These are phyloP conservation scores for Metschnikowia corniflorae DNA, from an alignment of 805 yeast genomes.

Conservation along the genomic window DNA sequence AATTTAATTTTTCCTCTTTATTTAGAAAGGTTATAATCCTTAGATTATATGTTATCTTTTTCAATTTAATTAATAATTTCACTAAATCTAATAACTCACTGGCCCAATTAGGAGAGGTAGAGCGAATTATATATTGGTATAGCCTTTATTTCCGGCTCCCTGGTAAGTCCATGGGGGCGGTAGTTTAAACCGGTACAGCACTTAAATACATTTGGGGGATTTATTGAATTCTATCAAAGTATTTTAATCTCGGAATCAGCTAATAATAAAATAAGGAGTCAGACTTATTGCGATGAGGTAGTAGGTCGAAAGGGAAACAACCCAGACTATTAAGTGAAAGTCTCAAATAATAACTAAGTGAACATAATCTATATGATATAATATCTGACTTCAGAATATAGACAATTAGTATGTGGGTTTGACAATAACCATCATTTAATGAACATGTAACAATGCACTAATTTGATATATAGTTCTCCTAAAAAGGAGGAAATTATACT, in stretches of 20 bases:
- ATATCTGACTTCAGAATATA: not conserved
- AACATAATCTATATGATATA: not conserved
- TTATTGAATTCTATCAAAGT: not conserved
- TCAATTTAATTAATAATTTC: no score
- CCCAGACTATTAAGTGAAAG: constrained; percentile 1
- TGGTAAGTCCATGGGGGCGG: not conserved
- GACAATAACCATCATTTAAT: not conserved
- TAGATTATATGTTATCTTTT: not conserved
- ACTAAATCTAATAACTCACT: not conserved
- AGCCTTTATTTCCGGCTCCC: not conserved
- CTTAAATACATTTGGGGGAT: not conserved
- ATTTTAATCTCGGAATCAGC: not conserved
- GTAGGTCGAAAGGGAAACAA: constrained; percentile 1
- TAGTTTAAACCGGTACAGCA: not conserved
- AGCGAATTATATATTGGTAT: not conserved
- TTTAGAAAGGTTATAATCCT: no score
- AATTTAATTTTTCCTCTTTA: no score
- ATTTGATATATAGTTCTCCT: not conserved
- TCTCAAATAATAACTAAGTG: constrained; percentile 1
- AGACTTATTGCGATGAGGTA: constrained; percentile 2
- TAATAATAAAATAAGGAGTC: not conserved
- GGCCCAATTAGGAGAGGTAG: not conserved
- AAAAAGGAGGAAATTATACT: not conserved
- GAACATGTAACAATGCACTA: constrained; percentile 2
- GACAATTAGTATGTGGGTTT: not conserved